A percentile compares a stretch with the other conserved stretches of the same genome.
Evolutionary conservation across 2,329 filamentous ascomycete species (phyloP).

Genomic region (Trichophyton benhamiae): DNA sequence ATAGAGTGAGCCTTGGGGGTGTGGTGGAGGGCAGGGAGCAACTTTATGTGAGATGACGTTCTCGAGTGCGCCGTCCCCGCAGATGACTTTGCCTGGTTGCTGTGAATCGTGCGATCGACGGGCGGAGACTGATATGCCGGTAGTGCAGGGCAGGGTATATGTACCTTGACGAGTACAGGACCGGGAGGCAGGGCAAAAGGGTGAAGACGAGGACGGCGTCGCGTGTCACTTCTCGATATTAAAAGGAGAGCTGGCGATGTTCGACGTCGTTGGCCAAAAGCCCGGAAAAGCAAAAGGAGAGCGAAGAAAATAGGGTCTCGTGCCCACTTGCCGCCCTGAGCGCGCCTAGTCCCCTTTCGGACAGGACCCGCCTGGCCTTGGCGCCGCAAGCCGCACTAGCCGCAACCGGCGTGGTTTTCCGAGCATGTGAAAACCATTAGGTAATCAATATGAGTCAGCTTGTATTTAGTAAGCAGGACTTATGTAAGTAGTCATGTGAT

Average conservation of each 20-base stretch:
- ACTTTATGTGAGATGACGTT: constrained; percentile 5
- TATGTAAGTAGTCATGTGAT: background rate
- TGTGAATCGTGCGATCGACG: background rate
- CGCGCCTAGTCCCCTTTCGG: constrained; percentile 7
- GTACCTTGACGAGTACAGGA: background rate
- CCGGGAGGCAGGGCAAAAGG: background rate
- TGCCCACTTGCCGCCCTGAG: constrained; percentile 20
- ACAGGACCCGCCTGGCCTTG: background rate
- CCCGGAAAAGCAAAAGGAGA: constrained; percentile 9
- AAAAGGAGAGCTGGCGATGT: background rate
- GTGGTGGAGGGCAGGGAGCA: background rate
- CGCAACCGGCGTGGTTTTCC: background rate
- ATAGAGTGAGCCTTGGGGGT: background rate
- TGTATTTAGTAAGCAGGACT: too few species aligned
- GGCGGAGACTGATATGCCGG: background rate
- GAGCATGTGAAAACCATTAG: background rate
- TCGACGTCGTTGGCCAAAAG: background rate
- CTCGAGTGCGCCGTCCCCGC: background rate
- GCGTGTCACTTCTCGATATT: background rate
- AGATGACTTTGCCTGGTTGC: background rate
- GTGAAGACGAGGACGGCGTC: background rate
- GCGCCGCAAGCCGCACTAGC: background rate
- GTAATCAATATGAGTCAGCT: background rate
- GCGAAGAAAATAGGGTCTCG: constrained; percentile 22
- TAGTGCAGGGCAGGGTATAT: background rate